A percentile compares a stretch with the other conserved stretches of the same genome.
These are phyloP conservation scores for Phytophthora nicotianae DNA, from an alignment of 352 stramenopile species.

Conservation along the genomic window DNA sequence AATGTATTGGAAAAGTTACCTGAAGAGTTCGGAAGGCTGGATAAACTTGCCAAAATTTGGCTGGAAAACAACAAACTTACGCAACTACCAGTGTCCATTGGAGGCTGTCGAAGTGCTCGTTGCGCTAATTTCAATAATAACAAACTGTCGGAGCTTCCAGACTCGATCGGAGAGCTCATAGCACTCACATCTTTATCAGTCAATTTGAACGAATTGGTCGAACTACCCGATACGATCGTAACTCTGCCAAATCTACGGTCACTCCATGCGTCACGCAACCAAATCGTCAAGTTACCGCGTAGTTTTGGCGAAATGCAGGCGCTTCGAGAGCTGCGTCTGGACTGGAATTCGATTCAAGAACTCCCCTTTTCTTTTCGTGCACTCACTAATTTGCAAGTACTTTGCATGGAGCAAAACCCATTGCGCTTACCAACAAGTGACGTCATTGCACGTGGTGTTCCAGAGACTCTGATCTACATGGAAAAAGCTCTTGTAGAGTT, in stretches of 20 bases:
- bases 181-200: slow-evolving; percentile 49
- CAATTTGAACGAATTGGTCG: slow-evolving; percentile 58
- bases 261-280: slow-evolving; percentile 57
- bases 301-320: slow-evolving; percentile 52
- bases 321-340: slow-evolving; percentile 56
- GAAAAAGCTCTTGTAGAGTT: slow-evolving; percentile 58
- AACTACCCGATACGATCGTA: slow-evolving; percentile 49
- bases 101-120: slow-evolving; percentile 30
- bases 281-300: slow-evolving; percentile 46
- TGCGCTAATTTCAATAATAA: slow-evolving; percentile 59
- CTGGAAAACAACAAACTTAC: slow-evolving; percentile 59
- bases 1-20: slow-evolving; percentile 59
- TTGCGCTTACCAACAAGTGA: slow-evolving; percentile 55
- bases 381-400: slow-evolving; percentile 32
- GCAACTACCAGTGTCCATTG: slow-evolving; percentile 50
- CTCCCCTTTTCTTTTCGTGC: slow-evolving; percentile 67
- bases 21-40: slow-evolving; percentile 42
- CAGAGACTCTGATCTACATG: slow-evolving; percentile 56
- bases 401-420: slow-evolving; percentile 72
- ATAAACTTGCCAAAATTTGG: slow-evolving; percentile 48
- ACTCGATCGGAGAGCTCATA: slow-evolving; percentile 44
- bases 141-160: slow-evolving; percentile 37
- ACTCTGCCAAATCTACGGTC: slow-evolving; percentile 39
- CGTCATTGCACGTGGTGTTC: slow-evolving; percentile 51
- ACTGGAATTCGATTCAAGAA: slow-evolving; percentile 70